Evolutionary conservation across 345 rosid species (phyloP).

Genomic region (Durio zibethinus): DNA sequence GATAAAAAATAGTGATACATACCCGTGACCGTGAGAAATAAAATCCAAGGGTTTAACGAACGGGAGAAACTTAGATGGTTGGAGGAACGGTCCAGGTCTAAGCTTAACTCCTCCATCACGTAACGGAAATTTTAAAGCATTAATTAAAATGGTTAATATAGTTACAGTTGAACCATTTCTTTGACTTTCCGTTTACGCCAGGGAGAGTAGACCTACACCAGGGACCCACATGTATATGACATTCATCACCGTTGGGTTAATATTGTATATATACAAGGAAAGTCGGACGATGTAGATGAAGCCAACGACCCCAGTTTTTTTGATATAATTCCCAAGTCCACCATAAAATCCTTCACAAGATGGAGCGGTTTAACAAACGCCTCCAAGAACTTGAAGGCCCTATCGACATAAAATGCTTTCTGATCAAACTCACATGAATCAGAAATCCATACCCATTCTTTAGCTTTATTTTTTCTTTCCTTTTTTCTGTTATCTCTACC

Average conservation of each 20-base stretch:
- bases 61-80: too few species aligned
- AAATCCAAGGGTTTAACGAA: neutral
- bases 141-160: neutral
- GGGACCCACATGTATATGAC: neutral
- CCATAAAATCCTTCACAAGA: constrained; percentile 37
- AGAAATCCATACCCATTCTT: neutral
- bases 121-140: neutral
- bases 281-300: neutral
- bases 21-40: neutral
- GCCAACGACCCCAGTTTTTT: constrained; percentile 20
- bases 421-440: constrained; percentile 7
- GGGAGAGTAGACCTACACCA: constrained; percentile 3
- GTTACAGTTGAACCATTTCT: constrained; percentile 51
- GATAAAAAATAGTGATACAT: neutral
- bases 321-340: constrained; percentile 34
- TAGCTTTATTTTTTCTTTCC: neutral
- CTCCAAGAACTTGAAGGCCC: neutral
- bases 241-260: constrained; percentile 33
- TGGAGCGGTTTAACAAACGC: constrained; percentile 69
- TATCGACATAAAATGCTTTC: neutral
- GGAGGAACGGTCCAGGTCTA: neutral
- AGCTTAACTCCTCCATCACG: neutral
- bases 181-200: constrained; percentile 29
- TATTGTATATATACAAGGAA: neutral
- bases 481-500: neutral